Evolutionary conservation across 495 filamentous ascomycete species (phyloP).

Genomic region (Talaromyces ruber): DNA sequence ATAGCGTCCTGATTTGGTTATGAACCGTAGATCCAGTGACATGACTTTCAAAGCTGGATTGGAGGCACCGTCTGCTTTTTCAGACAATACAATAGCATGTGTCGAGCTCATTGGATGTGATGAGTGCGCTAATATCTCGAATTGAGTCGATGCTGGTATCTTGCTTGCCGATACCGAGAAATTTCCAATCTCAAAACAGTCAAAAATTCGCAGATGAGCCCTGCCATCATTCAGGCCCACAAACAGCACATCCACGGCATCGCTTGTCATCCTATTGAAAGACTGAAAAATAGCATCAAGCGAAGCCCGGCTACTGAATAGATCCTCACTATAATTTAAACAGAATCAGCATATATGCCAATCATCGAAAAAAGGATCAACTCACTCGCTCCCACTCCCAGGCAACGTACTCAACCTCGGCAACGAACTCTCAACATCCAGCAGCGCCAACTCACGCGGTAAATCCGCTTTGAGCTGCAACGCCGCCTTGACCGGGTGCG

Average conservation of each 20-base stretch:
- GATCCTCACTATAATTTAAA: constrained; percentile 47
- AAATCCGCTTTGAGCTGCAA: constrained; percentile 49
- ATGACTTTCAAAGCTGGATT: constrained; percentile 46
- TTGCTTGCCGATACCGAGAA: constrained; percentile 32
- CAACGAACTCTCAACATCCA: constrained; percentile 73
- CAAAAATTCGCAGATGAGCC: constrained; percentile 81
- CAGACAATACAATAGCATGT: constrained; percentile 59
- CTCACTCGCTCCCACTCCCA: constrained; percentile 37
- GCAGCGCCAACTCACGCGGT: constrained; percentile 65
- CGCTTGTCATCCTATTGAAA: constrained; percentile 48
- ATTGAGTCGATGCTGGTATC: background rate
- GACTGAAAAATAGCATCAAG: constrained; percentile 65
- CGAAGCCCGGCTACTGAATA: constrained; percentile 61
- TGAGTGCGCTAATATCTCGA: constrained; percentile 42
- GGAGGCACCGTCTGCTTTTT: constrained; percentile 11
- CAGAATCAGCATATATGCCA: constrained; percentile 9
- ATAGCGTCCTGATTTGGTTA: constrained; percentile 69
- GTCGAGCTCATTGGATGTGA: constrained; percentile 69
- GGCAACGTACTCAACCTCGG: constrained; percentile 71
- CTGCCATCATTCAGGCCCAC: constrained; percentile 68
- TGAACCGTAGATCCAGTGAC: constrained; percentile 75
- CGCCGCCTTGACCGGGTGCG: constrained; percentile 27
- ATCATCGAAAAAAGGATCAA: background rate
- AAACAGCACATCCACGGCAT: constrained; percentile 75
- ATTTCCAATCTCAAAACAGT: constrained; percentile 77